Conservation (phyloP, 176 grass and related monocot species). For the Oryza brachyantha region DNA sequence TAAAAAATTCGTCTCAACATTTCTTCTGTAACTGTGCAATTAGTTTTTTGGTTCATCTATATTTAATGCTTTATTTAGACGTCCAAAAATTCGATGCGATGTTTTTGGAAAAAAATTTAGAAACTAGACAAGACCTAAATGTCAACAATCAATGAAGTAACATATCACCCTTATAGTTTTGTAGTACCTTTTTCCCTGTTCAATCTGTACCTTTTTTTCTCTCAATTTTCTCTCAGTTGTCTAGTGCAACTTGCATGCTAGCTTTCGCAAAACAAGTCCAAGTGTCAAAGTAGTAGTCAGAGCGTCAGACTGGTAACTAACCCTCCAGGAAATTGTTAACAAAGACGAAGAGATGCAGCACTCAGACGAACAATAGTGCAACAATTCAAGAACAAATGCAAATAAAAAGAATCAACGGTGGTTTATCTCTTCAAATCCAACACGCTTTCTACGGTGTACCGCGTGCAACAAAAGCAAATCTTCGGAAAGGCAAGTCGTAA, state of each 20-base stretch:
- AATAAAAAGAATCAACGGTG: neutral
- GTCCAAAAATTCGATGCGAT: too few relatives aligned
- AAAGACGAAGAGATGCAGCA: neutral
- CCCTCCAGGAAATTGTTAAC: neutral
- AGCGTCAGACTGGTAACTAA: neutral
- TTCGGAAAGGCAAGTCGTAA: neutral
- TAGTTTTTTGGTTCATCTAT: too few relatives aligned
- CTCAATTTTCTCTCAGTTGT: neutral
- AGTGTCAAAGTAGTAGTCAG: neutral
- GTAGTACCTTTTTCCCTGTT: too few relatives aligned
- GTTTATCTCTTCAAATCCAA: neutral
- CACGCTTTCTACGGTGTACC: neutral
- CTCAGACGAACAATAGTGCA: neutral
- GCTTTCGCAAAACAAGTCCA: neutral
- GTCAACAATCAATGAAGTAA: too few relatives aligned
- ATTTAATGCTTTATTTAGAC: too few relatives aligned
- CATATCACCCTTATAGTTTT: too few relatives aligned
- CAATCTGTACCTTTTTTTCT: too few relatives aligned
- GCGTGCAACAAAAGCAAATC: neutral
- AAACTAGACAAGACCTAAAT: too few relatives aligned
- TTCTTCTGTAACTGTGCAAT: too few relatives aligned
- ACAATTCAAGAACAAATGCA: neutral
- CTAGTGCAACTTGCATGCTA: neutral
- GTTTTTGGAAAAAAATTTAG: too few relatives aligned
- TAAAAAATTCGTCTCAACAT: too few relatives aligned